These are phyloP conservation scores for Phytophthora fragariaefolia DNA, from an alignment of 352 stramenopile genomes.

Conservation along the genomic window DNA sequence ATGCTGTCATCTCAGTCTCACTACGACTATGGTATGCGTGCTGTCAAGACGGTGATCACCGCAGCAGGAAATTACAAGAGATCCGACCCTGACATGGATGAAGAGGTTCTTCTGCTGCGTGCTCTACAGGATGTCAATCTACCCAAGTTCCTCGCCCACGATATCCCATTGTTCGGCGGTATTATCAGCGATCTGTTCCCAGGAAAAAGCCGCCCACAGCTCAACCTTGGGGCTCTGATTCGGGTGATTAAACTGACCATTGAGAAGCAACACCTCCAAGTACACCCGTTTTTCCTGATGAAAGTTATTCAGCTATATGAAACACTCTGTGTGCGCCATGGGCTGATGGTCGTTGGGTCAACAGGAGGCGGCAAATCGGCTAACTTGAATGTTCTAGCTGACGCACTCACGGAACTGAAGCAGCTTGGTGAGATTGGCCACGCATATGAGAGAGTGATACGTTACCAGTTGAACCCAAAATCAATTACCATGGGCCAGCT, in stretches of 20 bases:
- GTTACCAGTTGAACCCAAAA: slow-evolving; percentile 94
- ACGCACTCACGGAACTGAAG: slow-evolving; percentile 90
- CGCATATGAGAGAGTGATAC: slow-evolving; percentile 88
- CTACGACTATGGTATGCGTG: slow-evolving; percentile 97
- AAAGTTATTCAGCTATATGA: slow-evolving; percentile 96
- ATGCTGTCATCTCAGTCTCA: slow-evolving; percentile 95
- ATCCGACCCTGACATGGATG: slow-evolving; percentile 92
- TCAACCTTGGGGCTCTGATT: slow-evolving; percentile 91
- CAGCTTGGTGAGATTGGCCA: slow-evolving; percentile 72
- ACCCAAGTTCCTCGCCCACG: slow-evolving; percentile 95
- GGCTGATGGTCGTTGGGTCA: slow-evolving; percentile 95
- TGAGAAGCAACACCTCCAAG: slow-evolving; percentile 83
- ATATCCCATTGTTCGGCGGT: slow-evolving; percentile 94
- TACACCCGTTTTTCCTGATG: slow-evolving; percentile 92
- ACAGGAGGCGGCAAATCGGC: slow-evolving; percentile 93
- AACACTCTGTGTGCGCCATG: slow-evolving; percentile 94
- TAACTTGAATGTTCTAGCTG: slow-evolving; percentile 86
- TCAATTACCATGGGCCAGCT: slow-evolving; percentile 97
- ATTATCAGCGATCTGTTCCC: slow-evolving; percentile 96
- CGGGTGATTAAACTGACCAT: slow-evolving; percentile 90
- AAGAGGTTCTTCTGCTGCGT: slow-evolving; percentile 93
- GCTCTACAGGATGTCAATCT: slow-evolving; percentile 96
- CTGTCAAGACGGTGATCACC: slow-evolving; percentile 96
- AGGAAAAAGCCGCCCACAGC: slow-evolving; percentile 84
- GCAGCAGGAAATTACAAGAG: slow-evolving; percentile 95